Evolutionary conservation across 2,329 filamentous ascomycete genomes (phyloP).

Genomic region (Xylariales sp.): DNA sequence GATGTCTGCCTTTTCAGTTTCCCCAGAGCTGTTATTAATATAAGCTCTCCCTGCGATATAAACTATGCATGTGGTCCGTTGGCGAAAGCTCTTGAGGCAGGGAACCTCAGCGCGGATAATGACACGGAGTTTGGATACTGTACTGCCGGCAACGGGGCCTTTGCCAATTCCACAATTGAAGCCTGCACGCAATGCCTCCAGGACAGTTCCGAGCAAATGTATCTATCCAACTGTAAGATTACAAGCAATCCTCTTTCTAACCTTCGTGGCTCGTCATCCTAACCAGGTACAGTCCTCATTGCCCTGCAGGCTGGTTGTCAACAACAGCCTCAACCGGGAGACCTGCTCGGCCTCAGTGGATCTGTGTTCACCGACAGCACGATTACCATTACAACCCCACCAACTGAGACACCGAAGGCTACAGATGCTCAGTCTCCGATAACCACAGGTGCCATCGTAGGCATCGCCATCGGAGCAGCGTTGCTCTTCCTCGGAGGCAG

Average conservation of each 20-base stretch:
- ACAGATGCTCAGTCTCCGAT: slow-evolving; percentile 26
- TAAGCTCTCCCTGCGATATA: slow-evolving; percentile 39
- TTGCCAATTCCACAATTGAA: slow-evolving; percentile 25
- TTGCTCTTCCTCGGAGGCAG: slow-evolving; percentile 36
- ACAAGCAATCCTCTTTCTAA: neutral
- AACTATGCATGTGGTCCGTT: slow-evolving; percentile 36
- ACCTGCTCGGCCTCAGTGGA: slow-evolving; percentile 34
- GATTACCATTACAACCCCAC: slow-evolving; percentile 34
- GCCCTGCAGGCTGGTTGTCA: slow-evolving; percentile 44
- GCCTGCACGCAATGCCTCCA: slow-evolving; percentile 39
- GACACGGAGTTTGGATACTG: slow-evolving; percentile 36
- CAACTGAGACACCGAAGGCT: slow-evolving; percentile 17
- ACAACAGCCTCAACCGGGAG: slow-evolving; percentile 35
- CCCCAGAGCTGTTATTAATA: slow-evolving; percentile 21
- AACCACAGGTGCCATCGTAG: slow-evolving; percentile 46
- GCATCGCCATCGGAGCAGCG: slow-evolving; percentile 44
- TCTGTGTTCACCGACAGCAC: slow-evolving; percentile 32
- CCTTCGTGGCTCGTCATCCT: slow-evolving; percentile 10
- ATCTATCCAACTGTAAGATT: slow-evolving; percentile 46
- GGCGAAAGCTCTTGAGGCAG: slow-evolving; percentile 29
- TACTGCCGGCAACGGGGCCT: slow-evolving; percentile 27
- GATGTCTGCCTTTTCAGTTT: slow-evolving; percentile 41
- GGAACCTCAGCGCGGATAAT: slow-evolving; percentile 19
- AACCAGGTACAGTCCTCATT: slow-evolving; percentile 33
- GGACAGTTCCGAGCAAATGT: slow-evolving; percentile 33